Evolutionary conservation across 2,329 filamentous ascomycete species (phyloP).

Genomic region (Penicillium sp.): DNA sequence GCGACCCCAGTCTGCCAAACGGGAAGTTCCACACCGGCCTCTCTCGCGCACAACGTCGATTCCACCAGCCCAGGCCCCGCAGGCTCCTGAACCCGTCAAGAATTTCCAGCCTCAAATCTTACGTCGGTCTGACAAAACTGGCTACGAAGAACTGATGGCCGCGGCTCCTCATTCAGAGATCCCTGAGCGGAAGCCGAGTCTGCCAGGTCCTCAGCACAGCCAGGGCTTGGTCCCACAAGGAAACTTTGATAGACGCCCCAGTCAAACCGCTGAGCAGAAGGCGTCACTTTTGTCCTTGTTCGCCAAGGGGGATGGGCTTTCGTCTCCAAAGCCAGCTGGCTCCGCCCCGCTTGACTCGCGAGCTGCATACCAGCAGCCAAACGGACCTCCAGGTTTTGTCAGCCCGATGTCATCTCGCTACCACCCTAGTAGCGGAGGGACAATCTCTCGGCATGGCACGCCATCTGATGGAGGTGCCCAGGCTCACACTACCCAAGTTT

Average conservation of each 20-base stretch:
- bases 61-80: conserved; percentile 18
- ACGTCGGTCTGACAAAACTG: conserved; percentile 49
- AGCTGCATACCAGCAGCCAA: conserved; percentile 18
- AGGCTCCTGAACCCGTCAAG: conserved; percentile 40
- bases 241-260: conserved; percentile 40
- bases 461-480: conserved; percentile 41
- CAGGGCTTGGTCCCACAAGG: conserved; percentile 21
- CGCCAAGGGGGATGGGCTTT: conserved; percentile 45
- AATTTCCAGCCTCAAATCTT: conserved; percentile 57
- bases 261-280: conserved; percentile 48
- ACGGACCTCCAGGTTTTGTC: conserved; percentile 27
- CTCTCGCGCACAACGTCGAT: conserved; percentile 13
- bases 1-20: conserved; percentile 35
- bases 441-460: conserved; percentile 21
- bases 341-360: conserved; percentile 23
- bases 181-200: conserved; percentile 14
- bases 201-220: conserved; percentile 11
- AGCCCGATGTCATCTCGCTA: conserved; percentile 34
- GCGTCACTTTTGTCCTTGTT: conserved; percentile 64
- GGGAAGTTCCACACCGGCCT: conserved; percentile 21
- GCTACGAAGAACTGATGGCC: conserved; percentile 30
- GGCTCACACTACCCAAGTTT: conserved; percentile 47
- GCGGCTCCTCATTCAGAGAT: conserved; percentile 4
- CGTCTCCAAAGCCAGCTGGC: conserved; percentile 25
- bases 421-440: conserved; percentile 18